Conservation (phyloP, 2,329 filamentous ascomycete species). For the Nectriaceae sp. region DNA sequence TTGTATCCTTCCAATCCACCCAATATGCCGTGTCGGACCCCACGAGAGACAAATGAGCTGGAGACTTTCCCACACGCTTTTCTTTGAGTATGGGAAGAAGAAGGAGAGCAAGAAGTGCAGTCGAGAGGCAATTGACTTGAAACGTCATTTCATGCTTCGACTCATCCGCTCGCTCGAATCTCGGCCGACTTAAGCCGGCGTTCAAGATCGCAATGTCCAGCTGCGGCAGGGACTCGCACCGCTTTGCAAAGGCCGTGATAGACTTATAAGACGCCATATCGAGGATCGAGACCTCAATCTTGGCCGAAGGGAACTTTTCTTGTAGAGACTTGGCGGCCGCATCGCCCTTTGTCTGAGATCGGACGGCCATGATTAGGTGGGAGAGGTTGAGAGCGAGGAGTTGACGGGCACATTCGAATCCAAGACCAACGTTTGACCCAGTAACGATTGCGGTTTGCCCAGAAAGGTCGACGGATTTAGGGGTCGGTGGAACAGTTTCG, state of each 20-base stretch:
- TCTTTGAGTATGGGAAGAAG: constrained; percentile 35
- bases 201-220: constrained; percentile 51
- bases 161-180: constrained; percentile 29
- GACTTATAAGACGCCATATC: constrained; percentile 51
- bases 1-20: constrained; percentile 20
- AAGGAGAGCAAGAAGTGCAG: constrained; percentile 33
- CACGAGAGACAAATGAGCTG: constrained; percentile 31
- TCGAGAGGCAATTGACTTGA: constrained; percentile 44
- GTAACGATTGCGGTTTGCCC: constrained; percentile 49
- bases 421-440: constrained; percentile 51
- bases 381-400: constrained; percentile 42
- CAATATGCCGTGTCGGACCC: constrained; percentile 34
- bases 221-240: constrained; percentile 34
- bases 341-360: constrained; percentile 45
- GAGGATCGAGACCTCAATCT: constrained; percentile 49
- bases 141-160: constrained; percentile 42
- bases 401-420: constrained; percentile 46
- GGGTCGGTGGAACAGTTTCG: constrained; percentile 23
- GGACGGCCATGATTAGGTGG: constrained; percentile 49
- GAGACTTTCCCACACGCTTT: constrained; percentile 17
- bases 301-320: constrained; percentile 32
- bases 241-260: constrained; percentile 41
- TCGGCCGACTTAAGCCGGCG: constrained; percentile 38
- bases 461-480: constrained; percentile 28
- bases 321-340: constrained; percentile 31